Percentiles rank a stretch among this genome's conserved stretches.
These are phyloP conservation scores for Malus sylvestris DNA, from an alignment of 306 rosid species.

Conservation along the genomic window DNA sequence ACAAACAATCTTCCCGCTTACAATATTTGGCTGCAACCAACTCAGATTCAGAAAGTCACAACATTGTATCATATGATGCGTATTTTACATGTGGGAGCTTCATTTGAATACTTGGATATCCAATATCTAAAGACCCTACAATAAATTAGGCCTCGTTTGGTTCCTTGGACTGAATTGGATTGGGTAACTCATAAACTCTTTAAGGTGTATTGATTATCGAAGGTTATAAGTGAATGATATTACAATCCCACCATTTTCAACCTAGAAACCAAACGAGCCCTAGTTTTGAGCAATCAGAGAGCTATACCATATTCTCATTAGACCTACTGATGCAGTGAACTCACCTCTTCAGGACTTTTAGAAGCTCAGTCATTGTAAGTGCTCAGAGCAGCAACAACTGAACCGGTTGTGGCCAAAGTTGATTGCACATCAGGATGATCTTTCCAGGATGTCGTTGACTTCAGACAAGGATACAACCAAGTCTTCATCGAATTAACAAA, in stretches of 20 bases:
- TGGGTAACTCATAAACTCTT: neutral
- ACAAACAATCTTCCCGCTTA: neutral
- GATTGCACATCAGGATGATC: slow-evolving; percentile 71
- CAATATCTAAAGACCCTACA: no score
- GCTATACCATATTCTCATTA: neutral
- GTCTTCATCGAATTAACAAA: slow-evolving; percentile 66
- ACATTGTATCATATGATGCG: neutral
- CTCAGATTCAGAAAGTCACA: neutral
- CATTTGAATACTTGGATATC: neutral
- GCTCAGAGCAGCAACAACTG: slow-evolving; percentile 86
- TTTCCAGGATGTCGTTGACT: slow-evolving; percentile 84
- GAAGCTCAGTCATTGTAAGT: slow-evolving; percentile 46
- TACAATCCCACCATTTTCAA: neutral
- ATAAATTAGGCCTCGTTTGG: neutral
- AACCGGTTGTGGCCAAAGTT: slow-evolving; percentile 71
- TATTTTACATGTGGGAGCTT: neutral
- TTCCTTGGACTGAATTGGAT: neutral
- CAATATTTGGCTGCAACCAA: neutral
- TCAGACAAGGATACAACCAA: slow-evolving; percentile 87
- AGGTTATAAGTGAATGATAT: neutral
- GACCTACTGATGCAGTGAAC: slow-evolving; percentile 6
- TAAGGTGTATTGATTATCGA: neutral
- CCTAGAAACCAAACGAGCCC: neutral
- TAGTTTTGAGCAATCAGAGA: neutral
- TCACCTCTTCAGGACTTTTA: slow-evolving; percentile 24